phyloP scores from a whole-genome alignment of 208 protist genomes.

The Crithidia fasciculata region DNA sequence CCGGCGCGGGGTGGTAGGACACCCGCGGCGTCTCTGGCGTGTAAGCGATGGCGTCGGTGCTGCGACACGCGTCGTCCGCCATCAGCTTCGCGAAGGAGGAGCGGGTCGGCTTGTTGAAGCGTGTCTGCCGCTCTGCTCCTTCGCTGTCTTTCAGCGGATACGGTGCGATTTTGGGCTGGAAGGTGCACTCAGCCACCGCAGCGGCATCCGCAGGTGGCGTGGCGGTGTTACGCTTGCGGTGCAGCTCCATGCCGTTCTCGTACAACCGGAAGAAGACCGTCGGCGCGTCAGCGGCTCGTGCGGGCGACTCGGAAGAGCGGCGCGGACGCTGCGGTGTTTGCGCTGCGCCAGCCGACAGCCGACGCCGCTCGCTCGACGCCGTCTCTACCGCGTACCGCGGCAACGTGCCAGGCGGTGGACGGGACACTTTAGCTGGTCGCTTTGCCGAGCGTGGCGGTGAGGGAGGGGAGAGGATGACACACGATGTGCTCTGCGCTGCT shows the following conservation, averaged over 20 bases:
- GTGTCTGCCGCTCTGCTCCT: not conserved
- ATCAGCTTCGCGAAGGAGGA: constrained; percentile 67
- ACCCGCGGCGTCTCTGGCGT: constrained; percentile 60
- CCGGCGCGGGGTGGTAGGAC: constrained; percentile 50
- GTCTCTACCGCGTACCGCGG: constrained; percentile 35
- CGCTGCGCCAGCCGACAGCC: not conserved
- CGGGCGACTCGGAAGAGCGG: not conserved
- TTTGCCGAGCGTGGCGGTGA: not conserved
- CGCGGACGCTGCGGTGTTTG: not conserved
- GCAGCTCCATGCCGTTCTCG: constrained; percentile 32
- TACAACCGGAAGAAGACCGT: constrained; percentile 37
- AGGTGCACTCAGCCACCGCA: constrained; percentile 19
- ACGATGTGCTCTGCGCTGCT: not conserved
- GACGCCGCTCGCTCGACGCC: constrained; percentile 29
- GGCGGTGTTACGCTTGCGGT: constrained; percentile 8
- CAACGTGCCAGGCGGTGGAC: not conserved
- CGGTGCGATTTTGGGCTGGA: constrained; percentile 13
- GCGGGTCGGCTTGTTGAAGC: constrained; percentile 63
- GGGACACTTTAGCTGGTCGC: too few relatives aligned
- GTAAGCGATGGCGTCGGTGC: constrained; percentile 34
- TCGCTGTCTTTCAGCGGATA: constrained; percentile 1
- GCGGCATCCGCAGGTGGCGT: not conserved
- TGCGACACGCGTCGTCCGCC: not conserved
- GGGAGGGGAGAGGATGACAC: not conserved
- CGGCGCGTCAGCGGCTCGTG: not conserved